A percentile compares a stretch with the other conserved stretches of the same genome.
These are phyloP conservation scores for Podaxis pistillaris DNA, from an alignment of 768 basidiomycete species.

Conservation along the genomic window DNA sequence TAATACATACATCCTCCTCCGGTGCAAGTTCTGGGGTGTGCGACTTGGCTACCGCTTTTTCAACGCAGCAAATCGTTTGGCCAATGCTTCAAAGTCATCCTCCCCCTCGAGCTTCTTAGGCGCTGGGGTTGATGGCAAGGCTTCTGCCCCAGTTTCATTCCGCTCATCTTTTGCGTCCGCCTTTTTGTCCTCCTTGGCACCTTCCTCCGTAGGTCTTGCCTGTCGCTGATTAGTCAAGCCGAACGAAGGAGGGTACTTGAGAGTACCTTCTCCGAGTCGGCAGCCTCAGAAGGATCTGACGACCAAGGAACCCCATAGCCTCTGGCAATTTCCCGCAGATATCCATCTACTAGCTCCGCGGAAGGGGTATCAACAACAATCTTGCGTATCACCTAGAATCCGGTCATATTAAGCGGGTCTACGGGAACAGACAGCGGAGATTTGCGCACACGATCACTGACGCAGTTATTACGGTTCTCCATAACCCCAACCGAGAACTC, in stretches of 20 bases:
- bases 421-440: background rate
- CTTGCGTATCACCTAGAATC: slow-evolving; percentile 70
- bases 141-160: slow-evolving; percentile 22
- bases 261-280: slow-evolving; percentile 10
- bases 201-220: background rate
- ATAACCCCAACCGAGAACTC: slow-evolving; percentile 85
- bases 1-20: too few species aligned
- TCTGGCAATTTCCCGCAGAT: slow-evolving; percentile 85
- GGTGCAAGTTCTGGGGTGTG: background rate
- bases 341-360: slow-evolving; percentile 77
- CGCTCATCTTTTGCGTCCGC: background rate
- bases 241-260: background rate
- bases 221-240: background rate
- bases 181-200: background rate
- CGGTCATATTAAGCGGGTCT: slow-evolving; percentile 7
- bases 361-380: slow-evolving; percentile 69
- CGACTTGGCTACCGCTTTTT: slow-evolving; percentile 65
- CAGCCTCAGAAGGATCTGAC: slow-evolving; percentile 21
- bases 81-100: slow-evolving; percentile 75
- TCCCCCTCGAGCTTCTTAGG: slow-evolving; percentile 29
- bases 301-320: slow-evolving; percentile 79
- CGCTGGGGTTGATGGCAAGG: slow-evolving; percentile 26
- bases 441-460: slow-evolving; percentile 68
- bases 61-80: slow-evolving; percentile 80
- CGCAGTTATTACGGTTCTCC: slow-evolving; percentile 79